Evolutionary conservation across 805 yeast genomes (phyloP).

Genomic region (Kazachstania viticola): DNA sequence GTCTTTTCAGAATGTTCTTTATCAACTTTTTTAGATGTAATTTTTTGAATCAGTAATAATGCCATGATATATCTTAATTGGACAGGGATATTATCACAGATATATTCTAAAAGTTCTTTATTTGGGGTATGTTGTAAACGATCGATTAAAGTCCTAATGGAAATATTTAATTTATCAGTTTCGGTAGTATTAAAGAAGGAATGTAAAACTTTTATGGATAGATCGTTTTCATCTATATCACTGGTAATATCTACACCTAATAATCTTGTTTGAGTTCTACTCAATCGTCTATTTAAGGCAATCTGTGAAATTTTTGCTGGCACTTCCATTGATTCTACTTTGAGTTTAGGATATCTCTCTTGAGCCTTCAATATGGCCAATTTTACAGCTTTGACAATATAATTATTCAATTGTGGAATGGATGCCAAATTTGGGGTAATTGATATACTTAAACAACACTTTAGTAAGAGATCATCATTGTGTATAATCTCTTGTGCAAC

Average conservation of each 20-base stretch:
- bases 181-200: constrained; percentile 54
- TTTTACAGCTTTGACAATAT: constrained; percentile 16
- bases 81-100: constrained; percentile 71
- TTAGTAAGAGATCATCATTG: constrained; percentile 21
- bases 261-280: constrained; percentile 23
- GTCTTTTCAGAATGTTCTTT: constrained; percentile 4
- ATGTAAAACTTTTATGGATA: constrained; percentile 35
- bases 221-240: constrained; percentile 17
- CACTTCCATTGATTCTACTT: constrained; percentile 6
- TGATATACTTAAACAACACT: constrained; percentile 25
- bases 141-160: constrained; percentile 42
- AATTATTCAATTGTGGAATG: constrained; percentile 20
- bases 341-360: constrained; percentile 18
- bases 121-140: constrained; percentile 30
- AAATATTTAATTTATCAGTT: constrained; percentile 45
- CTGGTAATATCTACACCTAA: constrained; percentile 16
- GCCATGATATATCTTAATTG: constrained; percentile 61
- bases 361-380: constrained; percentile 17
- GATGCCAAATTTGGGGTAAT: constrained; percentile 19
- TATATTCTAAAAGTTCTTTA: constrained; percentile 41
- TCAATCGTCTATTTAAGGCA: constrained; percentile 16
- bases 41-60: constrained; percentile 32
- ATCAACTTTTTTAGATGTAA: constrained; percentile 10
- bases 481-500: constrained; percentile 15
- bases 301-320: constrained; percentile 4